phyloP scores from a whole-genome alignment of 129 eudicot genomes.

The Saussurea involucrata region DNA sequence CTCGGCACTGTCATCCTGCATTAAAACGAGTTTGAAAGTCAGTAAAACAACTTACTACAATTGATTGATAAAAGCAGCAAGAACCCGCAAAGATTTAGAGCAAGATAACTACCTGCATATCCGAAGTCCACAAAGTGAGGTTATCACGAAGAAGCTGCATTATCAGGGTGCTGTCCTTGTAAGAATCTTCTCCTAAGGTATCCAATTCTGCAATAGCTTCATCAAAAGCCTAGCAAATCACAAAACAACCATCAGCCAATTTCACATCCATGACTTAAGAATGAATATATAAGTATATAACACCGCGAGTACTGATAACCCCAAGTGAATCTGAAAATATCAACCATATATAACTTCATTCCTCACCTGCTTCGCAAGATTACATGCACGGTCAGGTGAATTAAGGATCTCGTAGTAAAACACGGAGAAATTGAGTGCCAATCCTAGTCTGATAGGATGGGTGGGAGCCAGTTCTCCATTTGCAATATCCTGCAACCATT shows the following conservation, averaged over 20 bases:
- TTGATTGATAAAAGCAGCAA: not conserved
- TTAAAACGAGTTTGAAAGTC: not conserved
- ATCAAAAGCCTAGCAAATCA: slow-evolving; percentile 61
- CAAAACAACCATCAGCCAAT: slow-evolving; percentile 17
- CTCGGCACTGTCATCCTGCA: slow-evolving; percentile 68
- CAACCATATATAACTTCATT: not conserved
- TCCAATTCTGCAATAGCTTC: slow-evolving; percentile 87
- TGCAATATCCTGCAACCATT: slow-evolving; percentile 73
- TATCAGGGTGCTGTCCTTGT: slow-evolving; percentile 87
- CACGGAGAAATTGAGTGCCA: slow-evolving; percentile 84
- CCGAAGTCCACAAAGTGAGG: slow-evolving; percentile 88
- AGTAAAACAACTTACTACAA: not conserved
- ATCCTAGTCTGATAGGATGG: slow-evolving; percentile 81
- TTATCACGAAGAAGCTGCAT: slow-evolving; percentile 91
- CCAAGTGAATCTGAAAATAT: not conserved
- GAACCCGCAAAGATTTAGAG: not conserved
- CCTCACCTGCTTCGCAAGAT: slow-evolving; percentile 84
- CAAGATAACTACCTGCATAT: slow-evolving; percentile 61
- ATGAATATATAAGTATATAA: not conserved
- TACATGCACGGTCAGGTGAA: slow-evolving; percentile 86
- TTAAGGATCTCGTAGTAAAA: slow-evolving; percentile 81
- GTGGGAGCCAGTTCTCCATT: slow-evolving; percentile 76
- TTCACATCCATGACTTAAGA: not conserved
- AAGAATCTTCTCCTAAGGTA: slow-evolving; percentile 82
- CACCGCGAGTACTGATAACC: not conserved